These are phyloP conservation scores for Chlorophyllum brunneum DNA, from an alignment of 768 basidiomycete genomes.

Conservation along the genomic window DNA sequence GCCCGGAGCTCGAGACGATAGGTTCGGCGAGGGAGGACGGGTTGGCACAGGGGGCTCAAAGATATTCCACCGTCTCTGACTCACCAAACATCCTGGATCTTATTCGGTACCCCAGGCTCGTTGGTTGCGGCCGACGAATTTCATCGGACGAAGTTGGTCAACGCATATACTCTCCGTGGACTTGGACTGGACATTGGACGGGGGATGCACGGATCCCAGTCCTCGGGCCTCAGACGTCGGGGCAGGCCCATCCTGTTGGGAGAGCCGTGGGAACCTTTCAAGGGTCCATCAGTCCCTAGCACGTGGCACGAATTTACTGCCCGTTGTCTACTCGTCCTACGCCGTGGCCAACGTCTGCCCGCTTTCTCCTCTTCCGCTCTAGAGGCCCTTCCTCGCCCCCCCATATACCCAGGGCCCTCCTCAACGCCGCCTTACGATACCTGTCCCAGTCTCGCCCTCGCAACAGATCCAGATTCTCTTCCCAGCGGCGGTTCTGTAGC, in stretches of 20 bases:
- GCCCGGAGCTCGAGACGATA: not conserved
- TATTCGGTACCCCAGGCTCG: too few relatives aligned
- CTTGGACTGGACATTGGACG: too few relatives aligned
- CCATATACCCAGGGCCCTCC: not conserved
- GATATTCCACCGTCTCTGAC: not conserved
- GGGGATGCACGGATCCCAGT: too few relatives aligned
- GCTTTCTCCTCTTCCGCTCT: not conserved
- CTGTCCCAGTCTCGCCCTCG: not conserved
- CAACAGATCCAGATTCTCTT: too few relatives aligned
- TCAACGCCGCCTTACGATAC: not conserved
- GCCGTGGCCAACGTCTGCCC: slow-evolving; percentile 3
- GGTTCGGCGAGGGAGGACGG: too few relatives aligned
- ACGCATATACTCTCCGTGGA: too few relatives aligned
- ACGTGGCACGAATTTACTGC: slow-evolving; percentile 11
- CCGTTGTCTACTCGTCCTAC: not conserved
- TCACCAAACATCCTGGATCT: too few relatives aligned
- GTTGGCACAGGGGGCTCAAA: not conserved
- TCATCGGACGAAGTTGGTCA: too few relatives aligned
- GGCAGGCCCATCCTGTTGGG: not conserved
- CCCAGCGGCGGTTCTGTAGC: too few relatives aligned
- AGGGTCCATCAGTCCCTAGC: slow-evolving; percentile 1
- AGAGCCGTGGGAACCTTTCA: slow-evolving; percentile 4
- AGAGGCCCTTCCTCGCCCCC: not conserved
- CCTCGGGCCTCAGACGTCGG: too few relatives aligned
- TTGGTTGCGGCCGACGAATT: too few relatives aligned